phyloP scores from a whole-genome alignment of 805 yeast genomes.

The Yarrowia bubula region DNA sequence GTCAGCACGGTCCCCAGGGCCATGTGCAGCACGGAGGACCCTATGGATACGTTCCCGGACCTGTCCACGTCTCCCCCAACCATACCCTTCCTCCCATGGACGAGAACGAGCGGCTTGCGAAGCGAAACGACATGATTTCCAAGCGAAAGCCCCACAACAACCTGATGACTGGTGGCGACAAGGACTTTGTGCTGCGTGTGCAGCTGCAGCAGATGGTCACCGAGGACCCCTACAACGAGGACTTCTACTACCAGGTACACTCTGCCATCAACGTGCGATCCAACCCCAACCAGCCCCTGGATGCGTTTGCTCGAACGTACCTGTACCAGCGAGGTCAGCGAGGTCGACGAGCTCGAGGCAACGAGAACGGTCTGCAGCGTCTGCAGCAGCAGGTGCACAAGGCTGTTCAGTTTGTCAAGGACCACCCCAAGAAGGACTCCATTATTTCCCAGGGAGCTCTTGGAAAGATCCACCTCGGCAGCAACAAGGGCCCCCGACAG shows the following conservation, averaged over 20 bases:
- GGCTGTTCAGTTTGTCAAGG: slow-evolving; percentile 93
- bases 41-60: slow-evolving; percentile 6
- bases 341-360: slow-evolving; percentile 43
- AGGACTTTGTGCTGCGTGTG: slow-evolving; percentile 89
- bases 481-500: slow-evolving; percentile 81
- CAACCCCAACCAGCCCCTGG: slow-evolving; percentile 55
- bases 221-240: slow-evolving; percentile 96
- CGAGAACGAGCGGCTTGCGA: slow-evolving; percentile 14
- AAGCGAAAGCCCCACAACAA: slow-evolving; percentile 58
- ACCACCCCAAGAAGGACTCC: slow-evolving; percentile 63
- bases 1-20: too few relatives aligned
- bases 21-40: background rate
- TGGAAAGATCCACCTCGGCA: slow-evolving; percentile 75
- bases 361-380: slow-evolving; percentile 85
- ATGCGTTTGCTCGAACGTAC: slow-evolving; percentile 88
- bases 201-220: slow-evolving; percentile 95
- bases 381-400: slow-evolving; percentile 98
- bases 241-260: slow-evolving; percentile 91
- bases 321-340: slow-evolving; percentile 88
- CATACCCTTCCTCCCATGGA: slow-evolving; percentile 20
- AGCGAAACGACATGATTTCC: slow-evolving; percentile 23
- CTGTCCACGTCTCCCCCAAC: slow-evolving; percentile 23
- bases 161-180: slow-evolving; percentile 95
- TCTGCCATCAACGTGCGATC: slow-evolving; percentile 66
- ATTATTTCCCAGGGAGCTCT: slow-evolving; percentile 79